Evolutionary conservation across 805 yeast species (phyloP).

Genomic region (Pichia kluyveri): DNA sequence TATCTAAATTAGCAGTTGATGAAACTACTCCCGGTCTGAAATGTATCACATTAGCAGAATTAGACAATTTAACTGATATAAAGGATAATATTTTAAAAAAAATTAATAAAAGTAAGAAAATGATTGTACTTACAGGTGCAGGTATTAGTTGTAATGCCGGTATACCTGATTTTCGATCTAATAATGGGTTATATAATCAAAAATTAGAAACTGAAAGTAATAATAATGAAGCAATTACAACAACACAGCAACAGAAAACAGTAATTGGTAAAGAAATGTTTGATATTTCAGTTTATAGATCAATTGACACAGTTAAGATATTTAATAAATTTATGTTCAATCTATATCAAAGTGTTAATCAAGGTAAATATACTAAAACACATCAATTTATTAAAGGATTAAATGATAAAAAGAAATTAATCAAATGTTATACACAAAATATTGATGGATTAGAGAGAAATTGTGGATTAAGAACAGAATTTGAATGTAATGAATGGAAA

Average conservation of each 20-base stretch:
- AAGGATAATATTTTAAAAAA: constrained; percentile 28
- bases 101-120: constrained; percentile 40
- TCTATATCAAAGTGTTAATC: constrained; percentile 51
- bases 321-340: constrained; percentile 87
- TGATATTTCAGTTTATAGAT: constrained; percentile 74
- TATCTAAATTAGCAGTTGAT: background rate
- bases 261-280: constrained; percentile 84
- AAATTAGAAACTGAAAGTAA: constrained; percentile 17
- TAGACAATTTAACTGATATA: background rate
- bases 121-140: constrained; percentile 83
- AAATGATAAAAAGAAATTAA: constrained; percentile 53
- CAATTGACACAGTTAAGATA: constrained; percentile 52
- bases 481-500: constrained; percentile 44
- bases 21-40: constrained; percentile 1
- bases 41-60: constrained; percentile 4
- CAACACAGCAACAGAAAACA: constrained; percentile 33
- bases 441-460: constrained; percentile 79
- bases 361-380: constrained; percentile 75
- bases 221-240: constrained; percentile 15
- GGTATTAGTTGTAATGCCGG: constrained; percentile 97
- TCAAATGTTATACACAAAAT: constrained; percentile 90
- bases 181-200: constrained; percentile 67
- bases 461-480: constrained; percentile 55
- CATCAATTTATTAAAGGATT: constrained; percentile 63
- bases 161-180: constrained; percentile 87